A percentile compares a stretch with the other conserved stretches of the same genome.
Evolutionary conservation across 257 asterid genomes (phyloP).

Genomic region (Fraxinus quadrangulata): DNA sequence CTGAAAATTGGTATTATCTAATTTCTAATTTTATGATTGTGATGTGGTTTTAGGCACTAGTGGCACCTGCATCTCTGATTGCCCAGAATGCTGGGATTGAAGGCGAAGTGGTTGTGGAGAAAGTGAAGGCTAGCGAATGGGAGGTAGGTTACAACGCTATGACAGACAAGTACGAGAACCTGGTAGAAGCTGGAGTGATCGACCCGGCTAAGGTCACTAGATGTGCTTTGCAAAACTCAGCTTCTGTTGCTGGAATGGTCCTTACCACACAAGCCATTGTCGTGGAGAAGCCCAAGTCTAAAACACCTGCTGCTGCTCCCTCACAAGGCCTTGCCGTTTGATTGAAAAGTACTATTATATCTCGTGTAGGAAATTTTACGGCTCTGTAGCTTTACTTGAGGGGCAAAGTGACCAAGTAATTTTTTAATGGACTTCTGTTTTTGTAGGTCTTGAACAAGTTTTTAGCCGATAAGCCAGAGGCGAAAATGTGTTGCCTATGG

Average conservation of each 20-base stretch:
- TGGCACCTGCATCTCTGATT: constrained; percentile 81
- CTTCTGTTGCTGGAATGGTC: constrained; percentile 97
- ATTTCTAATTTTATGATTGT: background rate
- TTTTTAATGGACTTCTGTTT: background rate
- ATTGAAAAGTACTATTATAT: constrained; percentile 10
- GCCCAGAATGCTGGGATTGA: constrained; percentile 94
- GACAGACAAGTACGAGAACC: constrained; percentile 74
- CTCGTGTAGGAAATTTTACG: background rate
- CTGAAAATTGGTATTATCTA: too few species aligned
- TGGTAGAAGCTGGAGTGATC: constrained; percentile 85
- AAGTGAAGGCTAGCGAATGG: constrained; percentile 71
- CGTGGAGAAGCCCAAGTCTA: constrained; percentile 81
- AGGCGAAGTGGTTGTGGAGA: constrained; percentile 96
- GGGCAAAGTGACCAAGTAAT: background rate
- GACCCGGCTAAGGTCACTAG: constrained; percentile 97
- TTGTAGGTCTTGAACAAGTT: background rate
- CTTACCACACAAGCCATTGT: constrained; percentile 97
- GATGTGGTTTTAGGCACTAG: constrained; percentile 57
- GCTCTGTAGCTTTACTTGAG: background rate
- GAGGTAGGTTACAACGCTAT: constrained; percentile 91
- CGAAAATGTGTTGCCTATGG: background rate
- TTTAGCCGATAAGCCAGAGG: background rate
- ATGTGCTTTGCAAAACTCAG: constrained; percentile 84
- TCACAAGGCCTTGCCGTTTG: constrained; percentile 31
- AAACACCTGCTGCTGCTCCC: constrained; percentile 33